A percentile compares a stretch with the other conserved stretches of the same genome.
Evolutionary conservation across 1,284 basidiomycete species (phyloP).

Genomic region (Vanrija sp.): DNA sequence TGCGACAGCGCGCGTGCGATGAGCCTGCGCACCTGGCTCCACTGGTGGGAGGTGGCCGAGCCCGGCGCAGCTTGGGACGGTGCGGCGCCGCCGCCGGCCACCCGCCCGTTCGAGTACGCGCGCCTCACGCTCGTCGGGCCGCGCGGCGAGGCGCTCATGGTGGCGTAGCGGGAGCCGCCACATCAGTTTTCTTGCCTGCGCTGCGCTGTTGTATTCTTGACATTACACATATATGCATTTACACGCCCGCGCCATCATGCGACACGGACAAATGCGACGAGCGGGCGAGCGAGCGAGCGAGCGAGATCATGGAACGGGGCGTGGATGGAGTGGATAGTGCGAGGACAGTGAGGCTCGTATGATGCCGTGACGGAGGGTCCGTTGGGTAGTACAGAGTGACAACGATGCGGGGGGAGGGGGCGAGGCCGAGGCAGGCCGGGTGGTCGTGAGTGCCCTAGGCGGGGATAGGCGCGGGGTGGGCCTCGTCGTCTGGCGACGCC

Average conservation of each 20-base stretch:
- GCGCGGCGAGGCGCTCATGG: conserved; percentile 34
- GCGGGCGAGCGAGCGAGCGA: too few relatives aligned
- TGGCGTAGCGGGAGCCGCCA: conserved; percentile 13
- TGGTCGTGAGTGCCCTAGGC: neutral
- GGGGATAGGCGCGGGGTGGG: neutral
- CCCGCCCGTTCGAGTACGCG: conserved; percentile 23
- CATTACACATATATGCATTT: too few relatives aligned
- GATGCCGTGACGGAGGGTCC: neutral
- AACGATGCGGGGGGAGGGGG: conserved; percentile 2
- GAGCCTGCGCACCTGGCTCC: conserved; percentile 33
- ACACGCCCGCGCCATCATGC: too few relatives aligned
- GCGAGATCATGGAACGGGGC: too few relatives aligned
- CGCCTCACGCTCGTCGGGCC: conserved; percentile 31
- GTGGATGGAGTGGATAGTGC: too few relatives aligned
- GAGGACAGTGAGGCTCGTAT: neutral
- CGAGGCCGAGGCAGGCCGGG: neutral
- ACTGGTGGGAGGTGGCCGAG: conserved; percentile 12
- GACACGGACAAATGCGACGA: too few relatives aligned
- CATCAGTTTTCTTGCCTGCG: neutral
- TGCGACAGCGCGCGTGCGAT: conserved; percentile 29
- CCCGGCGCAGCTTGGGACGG: neutral
- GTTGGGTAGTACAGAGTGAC: neutral
- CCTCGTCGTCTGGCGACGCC: neutral
- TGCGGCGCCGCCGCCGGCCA: neutral
- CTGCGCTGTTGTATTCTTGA: neutral